Evolutionary conservation across 345 rosid genomes (phyloP), one percentile per base, ranked within the genome.

Genomic region (Litchi chinensis): DNA sequence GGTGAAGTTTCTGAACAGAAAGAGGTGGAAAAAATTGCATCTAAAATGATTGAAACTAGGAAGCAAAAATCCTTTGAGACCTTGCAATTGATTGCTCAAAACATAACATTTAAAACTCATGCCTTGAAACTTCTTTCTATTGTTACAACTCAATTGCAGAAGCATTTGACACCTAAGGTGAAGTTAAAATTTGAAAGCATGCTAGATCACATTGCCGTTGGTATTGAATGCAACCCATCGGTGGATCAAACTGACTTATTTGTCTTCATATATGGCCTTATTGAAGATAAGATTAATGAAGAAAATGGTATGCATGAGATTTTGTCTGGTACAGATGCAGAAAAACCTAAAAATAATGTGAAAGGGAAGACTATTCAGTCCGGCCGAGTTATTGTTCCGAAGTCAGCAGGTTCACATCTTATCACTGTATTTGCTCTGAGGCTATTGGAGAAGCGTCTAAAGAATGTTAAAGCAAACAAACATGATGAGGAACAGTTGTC

Each of bases 1-100:
- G 97, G 98, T 76, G 90, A 90, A 86, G 97, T 94, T 82, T 89
- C 95, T 10, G 99, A 96, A 83, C 91, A 96, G 86, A 96, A 93
- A 79, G 97, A 93, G 75, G 98, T 88, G 81, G 92, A 86, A 37
- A 93, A 93, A 85, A 90, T 94, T 76, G 90, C 92, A 78, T 85
- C 90, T 26, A 96, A 94, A 80, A 96, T 93, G 98, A 96, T 93
- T 80, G 99, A 96, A 87, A 91, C 98, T 59, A 87, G 79, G 86
- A 85, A 81, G 82, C 80, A 85, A 77, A 91, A 79, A 85, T 96
- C 99, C 22, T 88, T 85, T 75, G 97, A 94, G 79, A 88, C 97
- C 64, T 83, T 94, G 81, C 87, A 86, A 82, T 65, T 94, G 87
- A 90, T 96, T 82, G 91, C 95, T 40, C 88, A 89, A 86, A 87